phyloP scores from a whole-genome alignment of 1,284 basidiomycete genomes.

The Cutaneotrichosporon mucoides region DNA sequence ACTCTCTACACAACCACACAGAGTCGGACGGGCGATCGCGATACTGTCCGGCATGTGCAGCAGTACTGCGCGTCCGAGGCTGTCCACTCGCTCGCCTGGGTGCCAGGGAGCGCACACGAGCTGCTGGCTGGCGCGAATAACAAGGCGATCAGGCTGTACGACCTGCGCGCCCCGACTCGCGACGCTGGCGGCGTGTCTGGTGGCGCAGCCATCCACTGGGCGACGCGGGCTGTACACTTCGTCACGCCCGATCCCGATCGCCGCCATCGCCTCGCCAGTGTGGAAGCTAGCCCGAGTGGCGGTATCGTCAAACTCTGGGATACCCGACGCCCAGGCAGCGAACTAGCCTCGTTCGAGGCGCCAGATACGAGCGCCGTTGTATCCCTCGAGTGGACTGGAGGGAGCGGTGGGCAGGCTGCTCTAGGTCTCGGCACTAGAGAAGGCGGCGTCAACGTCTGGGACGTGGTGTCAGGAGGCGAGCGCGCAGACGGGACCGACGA shows the following conservation, averaged over 20 bases:
- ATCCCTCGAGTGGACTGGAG: slow-evolving; percentile 35
- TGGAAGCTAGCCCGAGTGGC: slow-evolving; percentile 26
- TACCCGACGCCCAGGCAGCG: slow-evolving; percentile 30
- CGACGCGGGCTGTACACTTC: slow-evolving; percentile 37
- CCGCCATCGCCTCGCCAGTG: slow-evolving; percentile 36
- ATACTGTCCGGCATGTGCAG: slow-evolving; percentile 35
- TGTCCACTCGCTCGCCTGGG: slow-evolving; percentile 38
- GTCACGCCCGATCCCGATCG: slow-evolving; percentile 31
- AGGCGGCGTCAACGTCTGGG: slow-evolving; percentile 41
- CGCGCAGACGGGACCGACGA: slow-evolving; percentile 24
- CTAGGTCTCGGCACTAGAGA: slow-evolving; percentile 43
- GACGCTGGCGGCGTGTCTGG: slow-evolving; percentile 3
- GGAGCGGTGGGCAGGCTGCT: slow-evolving; percentile 6
- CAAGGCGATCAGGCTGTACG: slow-evolving; percentile 39
- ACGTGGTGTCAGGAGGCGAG: slow-evolving; percentile 30
- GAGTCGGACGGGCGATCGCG: background rate
- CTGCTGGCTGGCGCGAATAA: slow-evolving; percentile 38
- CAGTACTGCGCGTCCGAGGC: slow-evolving; percentile 45
- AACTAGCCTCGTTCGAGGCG: slow-evolving; percentile 36
- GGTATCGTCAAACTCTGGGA: slow-evolving; percentile 46
- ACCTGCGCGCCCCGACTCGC: slow-evolving; percentile 32
- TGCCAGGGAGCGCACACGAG: slow-evolving; percentile 19
- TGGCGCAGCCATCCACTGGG: slow-evolving; percentile 26
- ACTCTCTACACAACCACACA: background rate
- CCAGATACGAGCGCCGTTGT: slow-evolving; percentile 19